These are phyloP conservation scores for Tuber calosporum DNA, from an alignment of 495 filamentous ascomycete genomes.

Conservation along the genomic window DNA sequence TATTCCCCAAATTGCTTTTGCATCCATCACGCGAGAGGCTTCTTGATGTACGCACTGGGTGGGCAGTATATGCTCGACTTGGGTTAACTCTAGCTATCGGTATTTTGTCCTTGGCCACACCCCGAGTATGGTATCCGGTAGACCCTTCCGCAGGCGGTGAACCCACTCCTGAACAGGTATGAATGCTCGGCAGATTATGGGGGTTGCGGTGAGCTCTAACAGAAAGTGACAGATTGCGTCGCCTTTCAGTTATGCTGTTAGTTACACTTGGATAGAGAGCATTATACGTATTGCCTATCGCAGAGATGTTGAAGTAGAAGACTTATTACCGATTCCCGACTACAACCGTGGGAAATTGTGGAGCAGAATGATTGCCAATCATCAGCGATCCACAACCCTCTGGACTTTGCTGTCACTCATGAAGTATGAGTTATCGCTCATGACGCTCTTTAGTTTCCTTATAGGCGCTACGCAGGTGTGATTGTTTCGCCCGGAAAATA, in stretches of 20 bases:
- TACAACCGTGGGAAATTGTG: constrained; percentile 39
- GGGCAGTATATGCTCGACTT: constrained; percentile 27
- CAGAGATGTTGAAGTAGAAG: constrained; percentile 31
- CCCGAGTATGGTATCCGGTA: constrained; percentile 39
- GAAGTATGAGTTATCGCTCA: constrained; percentile 33
- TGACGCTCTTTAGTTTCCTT: constrained; percentile 37
- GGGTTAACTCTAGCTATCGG: constrained; percentile 24
- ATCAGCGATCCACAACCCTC: constrained; percentile 28
- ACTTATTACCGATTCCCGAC: constrained; percentile 31
- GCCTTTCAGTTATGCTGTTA: constrained; percentile 33
- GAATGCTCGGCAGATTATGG: not conserved
- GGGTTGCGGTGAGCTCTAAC: not conserved
- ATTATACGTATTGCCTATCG: constrained; percentile 28
- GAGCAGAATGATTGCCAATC: constrained; percentile 31
- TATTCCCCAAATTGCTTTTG: constrained; percentile 38
- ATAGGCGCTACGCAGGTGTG: constrained; percentile 27
- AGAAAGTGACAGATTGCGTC: constrained; percentile 23
- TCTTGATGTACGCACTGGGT: constrained; percentile 30
- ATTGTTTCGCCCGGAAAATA: not conserved
- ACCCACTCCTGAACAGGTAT: constrained; percentile 31
- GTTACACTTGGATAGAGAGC: constrained; percentile 34
- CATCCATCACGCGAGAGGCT: constrained; percentile 31
- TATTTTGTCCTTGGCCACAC: constrained; percentile 31
- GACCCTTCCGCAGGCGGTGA: constrained; percentile 28
- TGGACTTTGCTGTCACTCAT: constrained; percentile 33